Evolutionary conservation across 2,329 filamentous ascomycete genomes (phyloP), one percentile per base, ranked within the genome.

Genomic region (Aspergillus sojae): DNA sequence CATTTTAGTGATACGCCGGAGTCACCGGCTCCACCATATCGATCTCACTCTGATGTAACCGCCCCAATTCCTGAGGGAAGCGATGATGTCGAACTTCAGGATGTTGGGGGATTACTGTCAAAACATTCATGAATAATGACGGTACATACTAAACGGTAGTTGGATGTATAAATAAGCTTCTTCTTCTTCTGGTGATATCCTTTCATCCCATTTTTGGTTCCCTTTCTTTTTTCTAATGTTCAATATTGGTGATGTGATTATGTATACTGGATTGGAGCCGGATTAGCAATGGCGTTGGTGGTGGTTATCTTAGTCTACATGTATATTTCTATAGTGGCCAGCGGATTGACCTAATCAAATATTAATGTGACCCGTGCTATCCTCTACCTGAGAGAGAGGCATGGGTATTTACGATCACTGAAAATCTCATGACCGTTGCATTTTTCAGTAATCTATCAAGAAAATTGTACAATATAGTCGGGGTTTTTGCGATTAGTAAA

Each of bases 31-130:
- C 70, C 71, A 32, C 65, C 67, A 2, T 65, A 72, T 66, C 66
- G 66, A 50, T 62, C 66, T 19, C 65, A 73, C 23, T 61, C 67
- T 1, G 68, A 71, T 39, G 43, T 67, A 26, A 50, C 61, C 19
- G 56, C 57, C 21, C 65, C 63, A 19, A 58, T 68, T 60, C 60
- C 68, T 30, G 62, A 72, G 54, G 60, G 71, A 62, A 23, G 48
- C 3, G 57, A 70, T 59, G 64, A 75, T 60, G 62, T 77, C 28
- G 68, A 77, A 54, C 70, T 83, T 14, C 79, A 80, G 58, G 80
- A 82, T 70, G 76, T 82, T 3, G 80, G 81, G 1, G 80, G 81
- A 1, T 69, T 82, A 5, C 68, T 82, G 23, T 71, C 68, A 10
- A 63, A 61, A 32, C 41, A 45, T 30, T 50, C 52, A 60, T 58